phyloP scores from a whole-genome alignment of 768 basidiomycete species.

The Agrocybe chaxingu region DNA sequence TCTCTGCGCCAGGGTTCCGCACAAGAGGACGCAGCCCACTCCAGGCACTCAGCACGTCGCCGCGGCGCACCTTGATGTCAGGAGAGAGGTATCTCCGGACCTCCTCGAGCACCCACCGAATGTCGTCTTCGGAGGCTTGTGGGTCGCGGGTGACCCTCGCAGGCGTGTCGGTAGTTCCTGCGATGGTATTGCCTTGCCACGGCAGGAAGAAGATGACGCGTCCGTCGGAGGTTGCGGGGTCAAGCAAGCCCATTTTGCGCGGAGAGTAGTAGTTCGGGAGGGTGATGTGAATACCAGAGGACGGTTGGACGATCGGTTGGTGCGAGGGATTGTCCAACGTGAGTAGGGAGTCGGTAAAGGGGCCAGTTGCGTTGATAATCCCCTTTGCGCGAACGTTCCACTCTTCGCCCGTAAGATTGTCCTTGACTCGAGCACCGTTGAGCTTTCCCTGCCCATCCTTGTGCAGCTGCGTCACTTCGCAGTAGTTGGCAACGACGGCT shows the following conservation, averaged over 20 bases:
- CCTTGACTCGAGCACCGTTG: constrained; percentile 71
- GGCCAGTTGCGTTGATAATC: constrained; percentile 95
- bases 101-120: constrained; percentile 95
- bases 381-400: constrained; percentile 84
- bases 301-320: constrained; percentile 87
- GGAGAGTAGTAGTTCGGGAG: constrained; percentile 97
- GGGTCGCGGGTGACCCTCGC: constrained; percentile 72
- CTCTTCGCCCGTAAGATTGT: constrained; percentile 79
- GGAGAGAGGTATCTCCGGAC: constrained; percentile 84
- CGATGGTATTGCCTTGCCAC: constrained; percentile 97
- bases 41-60: constrained; percentile 96
- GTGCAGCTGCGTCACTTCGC: constrained; percentile 75
- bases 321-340: constrained; percentile 75
- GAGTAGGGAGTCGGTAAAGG: constrained; percentile 85
- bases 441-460: constrained; percentile 67
- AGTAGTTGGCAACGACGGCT: constrained; percentile 85
- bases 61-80: constrained; percentile 91
- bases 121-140: constrained; percentile 86
- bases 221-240: constrained; percentile 93
- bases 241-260: constrained; percentile 90
- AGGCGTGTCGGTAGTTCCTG: constrained; percentile 92
- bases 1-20: constrained; percentile 61
- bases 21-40: constrained; percentile 89
- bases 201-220: constrained; percentile 99
- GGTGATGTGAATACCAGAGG: constrained; percentile 93